Evolutionary conservation across 352 stramenopile genomes (phyloP), one percentile per base, ranked within the genome.

Genomic region (Phytophthora melonis): DNA sequence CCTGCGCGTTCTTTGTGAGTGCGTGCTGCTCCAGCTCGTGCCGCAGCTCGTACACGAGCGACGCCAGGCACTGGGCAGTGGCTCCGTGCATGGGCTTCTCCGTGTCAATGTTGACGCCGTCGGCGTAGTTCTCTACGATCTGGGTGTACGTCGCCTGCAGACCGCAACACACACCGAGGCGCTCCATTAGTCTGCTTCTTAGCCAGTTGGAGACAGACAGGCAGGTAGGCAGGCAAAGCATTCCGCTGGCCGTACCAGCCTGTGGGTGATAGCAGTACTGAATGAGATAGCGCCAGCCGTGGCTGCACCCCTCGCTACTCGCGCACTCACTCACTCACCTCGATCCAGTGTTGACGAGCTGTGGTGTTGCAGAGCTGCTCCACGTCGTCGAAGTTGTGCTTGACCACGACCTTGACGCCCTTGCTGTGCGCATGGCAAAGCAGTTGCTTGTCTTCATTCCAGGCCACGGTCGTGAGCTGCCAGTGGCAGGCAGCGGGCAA

Each of bases 71-170:
- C 43, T 72, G 58, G 9, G 86, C 80, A 0, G 69, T 67, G 1
- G 63, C 50, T 2, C 85, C 85, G 18, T 80, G 64, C 75, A 93
- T 88, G 18, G 86, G 66, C 34, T 87, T 90, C 63, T 96, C 89
- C 16, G 82, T 96, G 64, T 96, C 89, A 43, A 96, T 93, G 56
- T 96, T 96, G 49, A 96, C 87, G 9, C 89, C 89, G 55, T 96
- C 89, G 2, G 89, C 86, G 50, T 89, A 90, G 59, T 92, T 94
- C 25, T 65, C 34, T 16, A 90, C 77, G 43, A 94, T 93, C 21
- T 75, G 81, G 13, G 75, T 62, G 77, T 93, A 93, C 18, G 82
- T 86, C 16, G 69, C 63, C 77, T 90, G 56, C 9, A 68, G 1
- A 62, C 45, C 6, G 32, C n/a, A 55, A 41, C 19, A 10, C 5